Conservation (phyloP, 768 basidiomycete species). For the Calvatia gigantea region DNA sequence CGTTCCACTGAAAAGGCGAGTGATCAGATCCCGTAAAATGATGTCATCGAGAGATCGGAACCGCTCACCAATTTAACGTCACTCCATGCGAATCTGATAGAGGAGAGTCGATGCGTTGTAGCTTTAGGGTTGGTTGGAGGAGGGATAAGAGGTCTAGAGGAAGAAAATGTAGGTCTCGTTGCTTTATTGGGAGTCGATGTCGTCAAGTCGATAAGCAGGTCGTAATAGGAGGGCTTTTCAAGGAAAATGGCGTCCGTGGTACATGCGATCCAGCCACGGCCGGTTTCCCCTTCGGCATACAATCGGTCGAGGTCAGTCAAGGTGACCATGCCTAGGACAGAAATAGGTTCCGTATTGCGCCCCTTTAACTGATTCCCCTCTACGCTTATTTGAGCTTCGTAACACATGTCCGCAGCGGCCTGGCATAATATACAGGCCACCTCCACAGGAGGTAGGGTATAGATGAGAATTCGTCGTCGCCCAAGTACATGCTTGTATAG, state of each 20-base stretch:
- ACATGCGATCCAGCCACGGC: constrained; percentile 84
- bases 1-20: constrained; percentile 56
- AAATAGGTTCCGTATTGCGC: constrained; percentile 43
- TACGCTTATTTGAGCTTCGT: constrained; percentile 36
- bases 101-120: constrained; percentile 53
- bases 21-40: neutral
- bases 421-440: constrained; percentile 75
- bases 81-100: constrained; percentile 78
- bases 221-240: constrained; percentile 76
- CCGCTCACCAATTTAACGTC: constrained; percentile 66
- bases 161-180: constrained; percentile 63
- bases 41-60: neutral
- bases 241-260: constrained; percentile 85
- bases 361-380: constrained; percentile 17
- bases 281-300: constrained; percentile 49
- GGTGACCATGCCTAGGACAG: constrained; percentile 78
- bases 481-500: constrained; percentile 78
- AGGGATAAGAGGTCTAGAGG: constrained; percentile 46
- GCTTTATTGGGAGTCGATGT: constrained; percentile 58
- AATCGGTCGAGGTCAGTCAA: constrained; percentile 68
- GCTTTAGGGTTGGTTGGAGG: constrained; percentile 28
- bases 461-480: constrained; percentile 72
- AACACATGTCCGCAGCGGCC: constrained; percentile 54
- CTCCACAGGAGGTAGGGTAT: constrained; percentile 77
- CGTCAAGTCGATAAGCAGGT: constrained; percentile 77